Evolutionary conservation across 148 eudicot species (phyloP).

Genomic region (Tetragonia tetragonoides): DNA sequence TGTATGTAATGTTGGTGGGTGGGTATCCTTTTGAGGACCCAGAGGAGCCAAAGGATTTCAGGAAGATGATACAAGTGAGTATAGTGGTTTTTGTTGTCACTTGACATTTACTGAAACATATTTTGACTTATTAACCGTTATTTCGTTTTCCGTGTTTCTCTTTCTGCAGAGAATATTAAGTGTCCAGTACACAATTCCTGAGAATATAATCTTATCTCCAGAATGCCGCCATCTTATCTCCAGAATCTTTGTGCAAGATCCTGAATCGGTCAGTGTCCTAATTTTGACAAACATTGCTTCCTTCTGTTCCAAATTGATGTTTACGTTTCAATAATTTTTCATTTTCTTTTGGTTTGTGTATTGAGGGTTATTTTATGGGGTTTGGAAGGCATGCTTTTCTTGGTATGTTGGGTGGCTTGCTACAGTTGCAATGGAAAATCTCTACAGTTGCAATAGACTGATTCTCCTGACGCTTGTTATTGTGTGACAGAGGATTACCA

Average conservation of each 20-base stretch:
- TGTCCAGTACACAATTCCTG: slow-evolving; percentile 85
- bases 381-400: no score
- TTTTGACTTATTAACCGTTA: background rate
- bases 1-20: slow-evolving; percentile 92
- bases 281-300: background rate
- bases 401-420: no score
- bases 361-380: background rate
- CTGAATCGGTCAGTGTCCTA: slow-evolving; percentile 57
- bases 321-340: background rate
- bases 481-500: slow-evolving; percentile 75
- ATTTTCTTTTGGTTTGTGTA: background rate
- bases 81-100: slow-evolving; percentile 5
- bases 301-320: background rate
- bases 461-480: background rate
- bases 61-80: slow-evolving; percentile 76
- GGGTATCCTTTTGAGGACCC: slow-evolving; percentile 96
- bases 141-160: background rate
- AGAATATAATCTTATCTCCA: slow-evolving; percentile 53
- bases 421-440: no score
- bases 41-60: slow-evolving; percentile 74
- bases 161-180: slow-evolving; percentile 69
- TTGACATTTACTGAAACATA: slow-evolving; percentile 2
- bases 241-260: slow-evolving; percentile 87
- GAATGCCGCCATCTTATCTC: slow-evolving; percentile 88
- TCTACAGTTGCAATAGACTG: background rate